These are phyloP conservation scores for Blastomyces silverae DNA, from an alignment of 2,329 filamentous ascomycete species.

Conservation along the genomic window DNA sequence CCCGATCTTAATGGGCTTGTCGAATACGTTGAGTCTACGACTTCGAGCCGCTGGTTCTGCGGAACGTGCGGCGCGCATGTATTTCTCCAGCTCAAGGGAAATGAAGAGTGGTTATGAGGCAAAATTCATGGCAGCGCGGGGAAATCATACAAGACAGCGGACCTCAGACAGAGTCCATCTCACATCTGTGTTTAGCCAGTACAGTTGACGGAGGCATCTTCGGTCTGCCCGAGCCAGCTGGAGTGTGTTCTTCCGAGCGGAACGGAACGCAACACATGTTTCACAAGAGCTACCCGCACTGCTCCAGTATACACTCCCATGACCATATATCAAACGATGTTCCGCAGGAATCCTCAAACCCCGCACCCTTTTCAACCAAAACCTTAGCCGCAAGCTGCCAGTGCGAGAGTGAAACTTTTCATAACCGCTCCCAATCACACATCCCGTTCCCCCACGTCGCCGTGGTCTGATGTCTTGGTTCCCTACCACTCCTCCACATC, in stretches of 20 bases:
- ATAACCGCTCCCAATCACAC: constrained; percentile 50
- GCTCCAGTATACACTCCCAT: not conserved
- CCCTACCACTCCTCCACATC: constrained; percentile 40
- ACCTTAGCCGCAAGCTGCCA: constrained; percentile 41
- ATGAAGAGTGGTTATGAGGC: constrained; percentile 10
- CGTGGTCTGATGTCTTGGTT: constrained; percentile 50
- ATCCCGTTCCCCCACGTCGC: constrained; percentile 43
- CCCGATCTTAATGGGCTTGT: constrained; percentile 34
- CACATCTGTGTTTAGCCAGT: constrained; percentile 28
- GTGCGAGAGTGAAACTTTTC: constrained; percentile 50
- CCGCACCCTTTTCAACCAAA: not conserved
- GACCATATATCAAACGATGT: not conserved
- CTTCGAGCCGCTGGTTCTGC: constrained; percentile 46
- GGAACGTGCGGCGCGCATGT: constrained; percentile 45
- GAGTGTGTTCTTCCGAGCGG: constrained; percentile 15
- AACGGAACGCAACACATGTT: constrained; percentile 5
- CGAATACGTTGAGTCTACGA: constrained; percentile 41
- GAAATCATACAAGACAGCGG: constrained; percentile 27
- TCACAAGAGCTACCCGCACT: not conserved
- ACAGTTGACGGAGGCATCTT: constrained; percentile 28
- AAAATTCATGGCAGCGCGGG: constrained; percentile 33
- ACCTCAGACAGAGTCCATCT: constrained; percentile 22
- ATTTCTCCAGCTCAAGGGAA: constrained; percentile 27
- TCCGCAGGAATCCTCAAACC: not conserved
- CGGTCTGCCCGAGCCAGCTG: not conserved